These are phyloP conservation scores for Priceomyces castillae DNA, from an alignment of 805 yeast species.

Conservation along the genomic window DNA sequence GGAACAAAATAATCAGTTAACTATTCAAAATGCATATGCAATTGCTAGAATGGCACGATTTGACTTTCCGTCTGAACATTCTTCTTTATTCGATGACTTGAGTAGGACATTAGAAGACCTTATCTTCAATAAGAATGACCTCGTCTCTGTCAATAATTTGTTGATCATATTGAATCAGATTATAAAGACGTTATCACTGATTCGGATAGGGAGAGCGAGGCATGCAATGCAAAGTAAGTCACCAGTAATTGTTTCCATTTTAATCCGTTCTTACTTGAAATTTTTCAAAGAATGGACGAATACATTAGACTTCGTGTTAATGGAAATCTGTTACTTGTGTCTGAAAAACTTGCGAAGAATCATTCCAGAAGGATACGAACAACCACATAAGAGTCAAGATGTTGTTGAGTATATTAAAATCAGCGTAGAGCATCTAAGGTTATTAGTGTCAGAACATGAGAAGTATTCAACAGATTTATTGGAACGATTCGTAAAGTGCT, in stretches of 20 bases:
- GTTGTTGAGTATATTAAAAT: conserved; percentile 60
- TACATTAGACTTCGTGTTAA: conserved; percentile 46
- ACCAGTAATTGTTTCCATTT: conserved; percentile 56
- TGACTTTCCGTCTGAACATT: conserved; percentile 91
- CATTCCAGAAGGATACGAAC: conserved; percentile 72
- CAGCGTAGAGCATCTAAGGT: conserved; percentile 58
- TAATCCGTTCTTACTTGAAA: conserved; percentile 57
- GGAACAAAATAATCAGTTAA: conserved; percentile 71
- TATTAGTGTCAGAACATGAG: conserved; percentile 54
- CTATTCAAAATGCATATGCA: conserved; percentile 83
- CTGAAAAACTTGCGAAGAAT: conserved; percentile 73
- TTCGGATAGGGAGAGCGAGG: conserved; percentile 79
- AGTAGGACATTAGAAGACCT: conserved; percentile 44
- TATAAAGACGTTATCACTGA: conserved; percentile 68
- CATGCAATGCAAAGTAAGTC: conserved; percentile 73
- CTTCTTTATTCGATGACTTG: conserved; percentile 66
- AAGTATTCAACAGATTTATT: conserved; percentile 45
- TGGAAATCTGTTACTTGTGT: conserved; percentile 76
- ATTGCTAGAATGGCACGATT: conserved; percentile 72
- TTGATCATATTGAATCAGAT: conserved; percentile 72
- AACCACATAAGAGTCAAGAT: conserved; percentile 57
- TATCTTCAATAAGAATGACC: conserved; percentile 38
- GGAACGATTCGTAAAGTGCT: conserved; percentile 71
- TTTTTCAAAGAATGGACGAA: conserved; percentile 65
- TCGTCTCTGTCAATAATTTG: conserved; percentile 58